These are phyloP conservation scores for Lactarius pseudohatsudake DNA, from an alignment of 768 basidiomycete species.

Conservation along the genomic window DNA sequence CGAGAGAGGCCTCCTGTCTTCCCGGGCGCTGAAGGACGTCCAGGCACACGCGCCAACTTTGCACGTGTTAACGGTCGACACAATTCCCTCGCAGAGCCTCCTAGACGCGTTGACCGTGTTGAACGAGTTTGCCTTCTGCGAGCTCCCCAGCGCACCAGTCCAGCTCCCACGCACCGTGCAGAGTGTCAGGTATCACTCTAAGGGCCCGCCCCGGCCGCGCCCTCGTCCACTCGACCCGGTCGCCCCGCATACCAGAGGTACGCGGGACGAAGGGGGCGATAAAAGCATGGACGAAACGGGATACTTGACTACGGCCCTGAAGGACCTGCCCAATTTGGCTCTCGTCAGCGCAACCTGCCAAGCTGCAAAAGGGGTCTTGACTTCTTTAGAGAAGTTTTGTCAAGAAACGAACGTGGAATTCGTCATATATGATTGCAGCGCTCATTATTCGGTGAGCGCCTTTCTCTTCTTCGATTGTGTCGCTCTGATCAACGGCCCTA, in stretches of 20 bases:
- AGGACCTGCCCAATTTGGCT: constrained; percentile 19
- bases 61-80: constrained; percentile 20
- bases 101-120: constrained; percentile 18
- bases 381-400: constrained; percentile 20
- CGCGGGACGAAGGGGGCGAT: constrained; percentile 4
- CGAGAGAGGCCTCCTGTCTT: constrained; percentile 9
- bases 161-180: constrained; percentile 13
- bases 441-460: constrained; percentile 20
- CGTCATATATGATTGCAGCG: constrained; percentile 9
- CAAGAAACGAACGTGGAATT: constrained; percentile 15
- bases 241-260: background rate
- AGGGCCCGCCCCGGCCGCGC: background rate
- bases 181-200: constrained; percentile 12
- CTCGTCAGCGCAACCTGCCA: constrained; percentile 7
- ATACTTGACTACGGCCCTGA: constrained; percentile 16
- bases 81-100: constrained; percentile 17
- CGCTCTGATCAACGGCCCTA: background rate
- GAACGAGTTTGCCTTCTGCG: constrained; percentile 15
- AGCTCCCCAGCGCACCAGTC: constrained; percentile 8
- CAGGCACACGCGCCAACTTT: constrained; percentile 9
- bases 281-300: constrained; percentile 10
- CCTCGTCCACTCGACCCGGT: background rate
- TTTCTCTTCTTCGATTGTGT: background rate
- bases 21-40: background rate
- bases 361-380: background rate